Base-by-base conservation (phyloP, 257 asterid genomes). In the Fraxinus cuspidata region DNA sequence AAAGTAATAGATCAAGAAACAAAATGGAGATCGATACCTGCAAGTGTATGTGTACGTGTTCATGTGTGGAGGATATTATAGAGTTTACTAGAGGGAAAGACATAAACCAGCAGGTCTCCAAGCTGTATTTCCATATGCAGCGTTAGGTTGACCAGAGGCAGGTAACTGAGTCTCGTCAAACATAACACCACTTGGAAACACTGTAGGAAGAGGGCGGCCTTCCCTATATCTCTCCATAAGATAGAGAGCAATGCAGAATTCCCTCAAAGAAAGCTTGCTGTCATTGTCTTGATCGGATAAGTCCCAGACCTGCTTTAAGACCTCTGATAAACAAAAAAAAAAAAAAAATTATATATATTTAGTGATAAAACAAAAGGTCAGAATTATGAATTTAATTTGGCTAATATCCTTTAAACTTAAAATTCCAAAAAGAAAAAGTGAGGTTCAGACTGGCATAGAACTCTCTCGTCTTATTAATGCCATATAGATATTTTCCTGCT, bases 301-400 rank as follows among this genome's bases (percentile, higher is more conserved):
- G 85, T 96, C 99, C 98, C 98, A 96, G 44, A 96, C 96, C 94
- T 92, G 97, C 91, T 78, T 96, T 86, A 96, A 85, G 90, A 96
- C 90, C 86, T 90, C 99, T 96, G 84, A 75, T 63, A 87, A 78
- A 84, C 73, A 81, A 85, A 87, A 81, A 77, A 67, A 2, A 32
- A 37, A 71, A 2, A 53, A 34, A 34, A 34, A 4, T 4, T 34
- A 29, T 29, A 29, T 29, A 2, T 38, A 13, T 47, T 5, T 3
- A 40, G 27, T 21, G 1, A 58, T 21, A 21, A 7, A 58, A 58
- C 66, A 2, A 7, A 70, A 81, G 63, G 84, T 78, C 56, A 47
- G 56, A 16, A 47, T 47, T 15, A 15, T 15, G n/a, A 47, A 47
- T 15, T 47, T 47, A 13, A 47, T 16, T 16, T 47, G 56, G 19